Percentiles rank a stretch among this genome's conserved stretches.
Evolutionary conservation across 768 basidiomycete genomes (phyloP).

Genomic region (Lactarius quietus): DNA sequence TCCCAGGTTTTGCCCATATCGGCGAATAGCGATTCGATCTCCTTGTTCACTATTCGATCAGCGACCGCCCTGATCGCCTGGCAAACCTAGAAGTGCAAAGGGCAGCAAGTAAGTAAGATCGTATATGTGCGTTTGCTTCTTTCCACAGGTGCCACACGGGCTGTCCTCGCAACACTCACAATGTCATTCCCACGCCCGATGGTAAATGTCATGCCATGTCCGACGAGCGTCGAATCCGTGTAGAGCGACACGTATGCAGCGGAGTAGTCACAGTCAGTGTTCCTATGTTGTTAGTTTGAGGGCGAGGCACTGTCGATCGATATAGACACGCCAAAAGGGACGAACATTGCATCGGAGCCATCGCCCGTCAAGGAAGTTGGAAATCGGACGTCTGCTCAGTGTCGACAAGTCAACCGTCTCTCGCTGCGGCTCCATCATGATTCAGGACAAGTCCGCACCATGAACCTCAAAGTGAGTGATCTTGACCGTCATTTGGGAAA

Average conservation of each 20-base stretch:
- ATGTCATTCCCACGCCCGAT: constrained; percentile 96
- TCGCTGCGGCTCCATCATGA: not conserved
- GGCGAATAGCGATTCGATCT: constrained; percentile 74
- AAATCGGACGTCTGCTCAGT: constrained; percentile 73
- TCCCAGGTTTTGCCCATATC: constrained; percentile 94
- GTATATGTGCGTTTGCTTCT: not conserved
- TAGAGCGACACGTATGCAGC: constrained; percentile 83
- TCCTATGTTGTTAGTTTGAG: constrained; percentile 46
- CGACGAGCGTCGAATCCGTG: constrained; percentile 67
- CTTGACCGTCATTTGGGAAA: constrained; percentile 34
- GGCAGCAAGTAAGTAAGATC: not conserved
- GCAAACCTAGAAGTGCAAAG: constrained; percentile 56
- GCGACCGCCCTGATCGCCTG: constrained; percentile 77
- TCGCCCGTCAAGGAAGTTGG: constrained; percentile 89
- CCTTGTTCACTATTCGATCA: constrained; percentile 75
- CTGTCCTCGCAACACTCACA: constrained; percentile 36
- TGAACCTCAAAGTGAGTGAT: constrained; percentile 59
- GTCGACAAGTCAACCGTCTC: constrained; percentile 1
- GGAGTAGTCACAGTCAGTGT: constrained; percentile 94
- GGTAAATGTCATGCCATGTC: constrained; percentile 93
- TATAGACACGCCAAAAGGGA: constrained; percentile 3
- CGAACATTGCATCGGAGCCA: constrained; percentile 90
- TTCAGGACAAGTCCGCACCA: constrained; percentile 37
- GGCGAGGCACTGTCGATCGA: not conserved
- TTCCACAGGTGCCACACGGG: not conserved